Evolutionary conservation across 2,329 filamentous ascomycete species (phyloP), one percentile per base, ranked within the genome.

Genomic region (Monilinia laxa): DNA sequence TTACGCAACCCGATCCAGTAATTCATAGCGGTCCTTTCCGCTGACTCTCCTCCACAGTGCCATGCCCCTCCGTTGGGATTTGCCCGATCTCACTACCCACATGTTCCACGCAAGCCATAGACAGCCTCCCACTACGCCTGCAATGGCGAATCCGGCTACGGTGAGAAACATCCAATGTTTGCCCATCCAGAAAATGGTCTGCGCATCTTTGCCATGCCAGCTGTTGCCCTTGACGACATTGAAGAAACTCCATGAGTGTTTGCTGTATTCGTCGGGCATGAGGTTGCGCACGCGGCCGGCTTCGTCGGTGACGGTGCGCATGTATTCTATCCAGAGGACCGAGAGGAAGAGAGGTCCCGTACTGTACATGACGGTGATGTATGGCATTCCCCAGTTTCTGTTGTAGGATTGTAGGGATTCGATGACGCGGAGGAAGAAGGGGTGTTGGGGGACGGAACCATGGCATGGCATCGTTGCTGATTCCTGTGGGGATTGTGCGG

Each of bases 381-480:
- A 92, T 0, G 80, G 80, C 60, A 77, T 71, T 23, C 68, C 69
- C 90, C 90, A 93, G 70, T 85, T 85, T 68, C 85, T 83, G 74
- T 90, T 84, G 77, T 91, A 91, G 65, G 82, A 81, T 67, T 86
- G 83, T n/a, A 93, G 80, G 16, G 84, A 82, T 69, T 90, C 83
- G 72, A 92, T 90, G 51, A 90, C 87, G 59, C 83, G 82, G 62
- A 87, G 80, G 81, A 92, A 92, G 80, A 91, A 91, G 0, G 90
- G 90, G 73, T 93, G 91, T 68, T 87, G 83, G 0, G 88, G 86
- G 0, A 90, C 83, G 20, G 89, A 80, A 59, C 89, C 89, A n/a
- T n/a, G n/a, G n/a, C 90, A 93, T 92, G 52, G 88, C 88, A 74
- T 93, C 90, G 80, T 93, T 93, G 71, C 88, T 90, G 72, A 93